Evolutionary conservation across 805 yeast genomes (phyloP).

Genomic region (Yamadazyma tumulicola): DNA sequence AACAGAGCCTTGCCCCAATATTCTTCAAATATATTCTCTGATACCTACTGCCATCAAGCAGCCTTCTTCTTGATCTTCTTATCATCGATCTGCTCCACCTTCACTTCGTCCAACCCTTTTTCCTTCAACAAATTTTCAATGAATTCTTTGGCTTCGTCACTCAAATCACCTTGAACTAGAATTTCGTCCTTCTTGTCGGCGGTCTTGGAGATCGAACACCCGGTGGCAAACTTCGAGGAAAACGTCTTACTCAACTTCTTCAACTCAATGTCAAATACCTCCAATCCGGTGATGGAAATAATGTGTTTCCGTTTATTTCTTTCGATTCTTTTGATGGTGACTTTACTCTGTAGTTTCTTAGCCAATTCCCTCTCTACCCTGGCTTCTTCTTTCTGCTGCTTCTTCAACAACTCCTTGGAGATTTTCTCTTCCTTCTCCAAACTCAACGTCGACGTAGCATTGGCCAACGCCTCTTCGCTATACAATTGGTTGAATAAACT

Average conservation of each 20-base stretch:
- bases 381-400: slow-evolving; percentile 81
- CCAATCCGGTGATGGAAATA: slow-evolving; percentile 82
- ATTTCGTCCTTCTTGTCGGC: slow-evolving; percentile 92
- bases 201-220: slow-evolving; percentile 86
- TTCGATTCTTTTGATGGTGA: slow-evolving; percentile 79
- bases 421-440: slow-evolving; percentile 79
- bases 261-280: slow-evolving; percentile 83
- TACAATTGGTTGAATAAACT: slow-evolving; percentile 61
- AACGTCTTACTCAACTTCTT: slow-evolving; percentile 89
- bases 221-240: slow-evolving; percentile 93
- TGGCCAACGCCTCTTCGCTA: slow-evolving; percentile 53
- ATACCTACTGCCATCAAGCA: no score
- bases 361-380: slow-evolving; percentile 81
- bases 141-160: slow-evolving; percentile 82
- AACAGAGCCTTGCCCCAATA: no score
- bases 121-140: slow-evolving; percentile 68
- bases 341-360: slow-evolving; percentile 75
- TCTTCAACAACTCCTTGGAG: slow-evolving; percentile 75
- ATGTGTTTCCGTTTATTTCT: slow-evolving; percentile 87
- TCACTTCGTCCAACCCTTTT: slow-evolving; percentile 77
- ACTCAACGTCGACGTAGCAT: slow-evolving; percentile 58
- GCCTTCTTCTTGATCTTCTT: slow-evolving; percentile 59
- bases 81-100: slow-evolving; percentile 85
- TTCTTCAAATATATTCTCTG: no score
- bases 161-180: slow-evolving; percentile 91